Percentiles rank a stretch among this genome's conserved stretches.
Evolutionary conservation across 768 basidiomycete genomes (phyloP).

Genomic region (Lactarius akahatsu): DNA sequence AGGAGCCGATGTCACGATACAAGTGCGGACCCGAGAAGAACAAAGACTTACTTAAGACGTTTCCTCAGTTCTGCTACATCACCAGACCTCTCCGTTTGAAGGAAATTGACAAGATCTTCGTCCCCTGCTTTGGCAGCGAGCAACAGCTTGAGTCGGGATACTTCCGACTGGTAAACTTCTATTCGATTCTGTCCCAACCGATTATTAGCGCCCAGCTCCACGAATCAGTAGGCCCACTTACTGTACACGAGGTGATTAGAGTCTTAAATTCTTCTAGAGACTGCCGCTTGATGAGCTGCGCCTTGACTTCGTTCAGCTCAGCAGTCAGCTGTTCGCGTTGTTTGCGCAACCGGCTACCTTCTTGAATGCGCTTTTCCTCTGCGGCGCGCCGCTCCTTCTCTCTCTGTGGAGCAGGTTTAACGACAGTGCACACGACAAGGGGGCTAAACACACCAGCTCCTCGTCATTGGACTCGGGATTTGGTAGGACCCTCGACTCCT

Average conservation of each 20-base stretch:
- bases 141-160: conserved; percentile 66
- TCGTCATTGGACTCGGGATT: conserved; percentile 18
- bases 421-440: not conserved
- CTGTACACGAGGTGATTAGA: conserved; percentile 21
- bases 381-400: conserved; percentile 22
- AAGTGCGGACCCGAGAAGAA: not conserved
- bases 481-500: conserved; percentile 9
- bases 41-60: conserved; percentile 51
- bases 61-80: conserved; percentile 50
- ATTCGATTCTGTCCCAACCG: conserved; percentile 62
- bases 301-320: conserved; percentile 27
- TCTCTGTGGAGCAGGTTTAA: not conserved
- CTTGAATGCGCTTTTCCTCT: conserved; percentile 27
- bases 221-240: conserved; percentile 1
- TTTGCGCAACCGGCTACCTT: conserved; percentile 26
- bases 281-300: conserved; percentile 26
- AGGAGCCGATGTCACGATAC: conserved; percentile 9
- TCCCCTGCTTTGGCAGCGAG: conserved; percentile 74
- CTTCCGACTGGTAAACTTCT: conserved; percentile 64
- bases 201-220: not conserved
- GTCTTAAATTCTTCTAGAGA: conserved; percentile 23
- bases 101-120: conserved; percentile 69
- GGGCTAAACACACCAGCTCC: conserved; percentile 12
- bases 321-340: conserved; percentile 28
- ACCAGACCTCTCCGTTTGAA: conserved; percentile 56